Evolutionary conservation across 192 early-diverging fungal genomes (phyloP).

Genomic region (Mortierella alpina): DNA sequence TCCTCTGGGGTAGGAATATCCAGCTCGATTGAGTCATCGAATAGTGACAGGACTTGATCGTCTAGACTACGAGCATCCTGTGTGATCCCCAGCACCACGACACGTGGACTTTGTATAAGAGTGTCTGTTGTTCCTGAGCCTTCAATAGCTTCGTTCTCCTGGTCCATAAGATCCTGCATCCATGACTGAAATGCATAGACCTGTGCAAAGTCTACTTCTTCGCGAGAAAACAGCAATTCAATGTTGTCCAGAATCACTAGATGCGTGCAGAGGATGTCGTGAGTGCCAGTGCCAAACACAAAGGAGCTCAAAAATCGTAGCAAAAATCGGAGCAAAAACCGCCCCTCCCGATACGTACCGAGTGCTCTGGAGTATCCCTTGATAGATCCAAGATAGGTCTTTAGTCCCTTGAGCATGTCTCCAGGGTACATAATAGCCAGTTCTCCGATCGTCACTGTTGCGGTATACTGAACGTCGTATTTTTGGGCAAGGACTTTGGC

Average conservation of each 20-base stretch:
- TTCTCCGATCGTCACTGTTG: conserved; percentile 52
- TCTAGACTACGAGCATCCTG: conserved; percentile 28
- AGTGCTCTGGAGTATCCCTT: conserved; percentile 7
- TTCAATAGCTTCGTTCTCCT: conserved; percentile 1
- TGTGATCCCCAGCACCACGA: conserved; percentile 24
- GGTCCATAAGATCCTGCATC: conserved; percentile 14
- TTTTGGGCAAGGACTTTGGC: conserved; percentile 16
- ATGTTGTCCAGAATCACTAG: conserved; percentile 63
- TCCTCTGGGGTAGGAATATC: conserved; percentile 65
- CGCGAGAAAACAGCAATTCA: conserved; percentile 63
- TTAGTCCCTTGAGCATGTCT: conserved; percentile 51
- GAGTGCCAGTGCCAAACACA: background rate
- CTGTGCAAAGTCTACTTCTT: conserved; percentile 23
- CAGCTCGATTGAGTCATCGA: conserved; percentile 60
- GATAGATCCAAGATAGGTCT: conserved; percentile 26
- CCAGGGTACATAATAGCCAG: conserved; percentile 55
- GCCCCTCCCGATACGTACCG: conserved; percentile 20
- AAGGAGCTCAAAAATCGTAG: background rate
- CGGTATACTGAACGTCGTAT: conserved; percentile 24
- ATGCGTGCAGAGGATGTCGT: too few species aligned
- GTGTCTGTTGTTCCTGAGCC: background rate
- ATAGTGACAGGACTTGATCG: conserved; percentile 14
- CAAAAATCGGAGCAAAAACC: background rate
- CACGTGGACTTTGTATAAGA: background rate
- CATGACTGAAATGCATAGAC: conserved; percentile 36